Conservation (phyloP, 2,329 filamentous ascomycete genomes). For the Cladosporium sp. region DNA sequence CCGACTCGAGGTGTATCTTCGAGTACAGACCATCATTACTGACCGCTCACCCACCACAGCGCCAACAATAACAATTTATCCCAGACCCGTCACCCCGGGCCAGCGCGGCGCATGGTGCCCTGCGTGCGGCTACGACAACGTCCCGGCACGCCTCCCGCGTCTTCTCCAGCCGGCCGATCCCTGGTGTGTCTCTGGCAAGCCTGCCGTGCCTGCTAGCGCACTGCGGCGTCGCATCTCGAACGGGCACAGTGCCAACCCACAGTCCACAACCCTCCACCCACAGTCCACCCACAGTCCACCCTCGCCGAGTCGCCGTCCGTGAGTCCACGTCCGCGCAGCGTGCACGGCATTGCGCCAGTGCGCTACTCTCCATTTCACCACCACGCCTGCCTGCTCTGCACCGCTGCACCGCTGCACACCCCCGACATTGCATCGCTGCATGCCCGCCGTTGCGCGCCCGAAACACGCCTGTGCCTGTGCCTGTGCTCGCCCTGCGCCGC, state of each 20-base stretch:
- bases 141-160: not conserved
- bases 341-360: not conserved
- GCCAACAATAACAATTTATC: no score
- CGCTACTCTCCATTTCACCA: not conserved
- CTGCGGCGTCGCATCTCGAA: not conserved
- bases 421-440: not conserved
- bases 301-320: not conserved
- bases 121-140: no score
- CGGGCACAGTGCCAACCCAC: not conserved
- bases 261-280: not conserved
- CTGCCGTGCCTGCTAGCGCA: not conserved
- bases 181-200: not conserved
- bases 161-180: not conserved
- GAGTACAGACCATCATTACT: no score
- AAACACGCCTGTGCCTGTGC: conserved; percentile 6
- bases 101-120: no score
- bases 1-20: no score
- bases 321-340: not conserved
- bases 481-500: not conserved
- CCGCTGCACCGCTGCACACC: not conserved
- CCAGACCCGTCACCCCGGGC: no score
- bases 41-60: no score
- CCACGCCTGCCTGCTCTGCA: not conserved
- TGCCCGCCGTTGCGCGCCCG: conserved; percentile 1
- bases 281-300: not conserved